Conservation (phyloP, 352 stramenopile genomes). For the Phytopythium sindhum region DNA sequence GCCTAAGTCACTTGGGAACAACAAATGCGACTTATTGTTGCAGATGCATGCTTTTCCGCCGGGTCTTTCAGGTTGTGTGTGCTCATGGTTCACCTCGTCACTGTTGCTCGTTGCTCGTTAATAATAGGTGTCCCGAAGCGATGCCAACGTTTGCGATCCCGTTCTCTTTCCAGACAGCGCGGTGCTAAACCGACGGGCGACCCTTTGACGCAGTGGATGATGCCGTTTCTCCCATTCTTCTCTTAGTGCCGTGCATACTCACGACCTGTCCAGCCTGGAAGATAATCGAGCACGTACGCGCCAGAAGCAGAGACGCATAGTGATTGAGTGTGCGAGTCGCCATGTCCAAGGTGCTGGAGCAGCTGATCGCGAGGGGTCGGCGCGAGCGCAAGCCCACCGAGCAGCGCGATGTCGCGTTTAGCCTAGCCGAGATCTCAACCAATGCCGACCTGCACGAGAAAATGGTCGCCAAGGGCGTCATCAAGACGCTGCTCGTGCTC, state of each 20-base stretch:
- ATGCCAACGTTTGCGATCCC: neutral
- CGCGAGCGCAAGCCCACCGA: conserved; percentile 92
- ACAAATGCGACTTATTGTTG: neutral
- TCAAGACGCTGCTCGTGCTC: conserved; percentile 90
- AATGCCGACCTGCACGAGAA: conserved; percentile 91
- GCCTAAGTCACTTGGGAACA: conserved; percentile 5
- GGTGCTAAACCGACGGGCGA: neutral
- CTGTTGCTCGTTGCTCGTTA: neutral
- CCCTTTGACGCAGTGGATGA: neutral
- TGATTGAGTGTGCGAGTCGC: neutral
- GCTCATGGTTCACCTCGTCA: neutral
- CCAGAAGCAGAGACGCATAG: neutral
- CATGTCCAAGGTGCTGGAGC: conserved; percentile 94
- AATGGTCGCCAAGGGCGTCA: conserved; percentile 94
- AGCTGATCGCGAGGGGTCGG: conserved; percentile 94
- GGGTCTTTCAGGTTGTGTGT: neutral
- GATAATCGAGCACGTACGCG: neutral
- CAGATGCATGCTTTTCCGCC: neutral
- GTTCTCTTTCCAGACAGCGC: neutral
- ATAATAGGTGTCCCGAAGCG: neutral
- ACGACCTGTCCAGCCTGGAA: neutral
- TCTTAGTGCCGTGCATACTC: neutral
- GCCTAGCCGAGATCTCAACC: conserved; percentile 94
- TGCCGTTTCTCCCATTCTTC: neutral
- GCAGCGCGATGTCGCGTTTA: conserved; percentile 95